A percentile compares a stretch with the other conserved stretches of the same genome.
Evolutionary conservation across 495 filamentous ascomycete genomes (phyloP).

Genomic region (Chaetomium tenue): DNA sequence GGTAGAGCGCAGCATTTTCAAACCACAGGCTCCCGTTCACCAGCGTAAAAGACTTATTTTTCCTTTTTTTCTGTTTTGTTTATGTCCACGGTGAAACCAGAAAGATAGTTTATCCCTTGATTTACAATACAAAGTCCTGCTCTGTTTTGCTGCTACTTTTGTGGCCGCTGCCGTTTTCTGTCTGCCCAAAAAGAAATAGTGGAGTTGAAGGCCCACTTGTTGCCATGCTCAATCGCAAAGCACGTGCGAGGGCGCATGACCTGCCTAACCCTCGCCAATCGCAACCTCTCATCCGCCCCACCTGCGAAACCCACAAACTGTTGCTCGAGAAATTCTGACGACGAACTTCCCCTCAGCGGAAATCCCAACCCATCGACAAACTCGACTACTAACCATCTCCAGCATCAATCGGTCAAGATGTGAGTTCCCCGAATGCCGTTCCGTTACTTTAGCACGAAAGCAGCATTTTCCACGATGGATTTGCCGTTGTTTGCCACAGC

Average conservation of each 20-base stretch:
- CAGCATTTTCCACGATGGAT: slow-evolving; percentile 15
- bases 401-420: slow-evolving; percentile 53
- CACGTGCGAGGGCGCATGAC: slow-evolving; percentile 32
- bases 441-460: slow-evolving; percentile 16
- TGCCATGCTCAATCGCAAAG: neutral
- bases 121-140: too few relatives aligned
- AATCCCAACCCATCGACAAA: slow-evolving; percentile 45
- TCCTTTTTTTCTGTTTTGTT: too few relatives aligned
- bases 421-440: slow-evolving; percentile 40
- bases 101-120: too few relatives aligned
- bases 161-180: neutral
- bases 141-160: neutral
- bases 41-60: too few relatives aligned
- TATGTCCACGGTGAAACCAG: too few relatives aligned
- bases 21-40: too few relatives aligned
- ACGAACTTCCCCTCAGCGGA: slow-evolving; percentile 43
- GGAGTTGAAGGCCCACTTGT: neutral
- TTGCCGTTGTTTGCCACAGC: slow-evolving; percentile 15
- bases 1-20: too few relatives aligned
- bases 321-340: slow-evolving; percentile 40
- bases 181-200: neutral
- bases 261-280: slow-evolving; percentile 38
- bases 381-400: slow-evolving; percentile 45
- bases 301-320: slow-evolving; percentile 42
- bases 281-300: slow-evolving; percentile 28